Evolutionary conservation across 306 rosid genomes (phyloP).

Genomic region (Alnus glutinosa): DNA sequence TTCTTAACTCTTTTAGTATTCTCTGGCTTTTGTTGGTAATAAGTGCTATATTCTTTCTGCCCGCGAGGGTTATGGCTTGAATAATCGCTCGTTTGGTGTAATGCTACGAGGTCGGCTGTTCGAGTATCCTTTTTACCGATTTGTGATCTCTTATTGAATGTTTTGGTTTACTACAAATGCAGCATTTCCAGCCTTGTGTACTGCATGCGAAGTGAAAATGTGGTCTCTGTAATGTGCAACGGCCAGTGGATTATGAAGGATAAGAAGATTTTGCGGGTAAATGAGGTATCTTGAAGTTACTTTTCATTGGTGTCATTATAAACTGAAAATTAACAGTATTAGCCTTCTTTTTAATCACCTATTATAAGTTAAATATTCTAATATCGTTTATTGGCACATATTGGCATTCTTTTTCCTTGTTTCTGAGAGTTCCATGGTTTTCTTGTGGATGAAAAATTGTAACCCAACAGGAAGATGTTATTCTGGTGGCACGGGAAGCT

Average conservation of each 20-base stretch:
- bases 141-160: slow-evolving; percentile 15
- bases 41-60: background rate
- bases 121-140: background rate
- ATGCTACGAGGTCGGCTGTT: no score
- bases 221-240: slow-evolving; percentile 79
- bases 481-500: slow-evolving; percentile 61
- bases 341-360: background rate
- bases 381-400: background rate
- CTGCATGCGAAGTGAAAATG: slow-evolving; percentile 79
- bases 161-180: slow-evolving; percentile 32
- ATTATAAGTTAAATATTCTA: background rate
- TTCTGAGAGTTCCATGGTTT: slow-evolving; percentile 6
- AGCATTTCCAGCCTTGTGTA: slow-evolving; percentile 85
- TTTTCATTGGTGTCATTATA: slow-evolving; percentile 4
- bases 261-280: slow-evolving; percentile 63
- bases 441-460: slow-evolving; percentile 7
- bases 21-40: background rate
- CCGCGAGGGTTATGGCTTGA: no score
- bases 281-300: slow-evolving; percentile 57
- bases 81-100: no score
- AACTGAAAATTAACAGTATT: background rate
- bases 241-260: slow-evolving; percentile 87
- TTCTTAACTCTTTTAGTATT: background rate
- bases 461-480: slow-evolving; percentile 57
- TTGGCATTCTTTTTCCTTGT: background rate